phyloP scores from a whole-genome alignment of 257 asterid species.

The Euphrasia confusa region DNA sequence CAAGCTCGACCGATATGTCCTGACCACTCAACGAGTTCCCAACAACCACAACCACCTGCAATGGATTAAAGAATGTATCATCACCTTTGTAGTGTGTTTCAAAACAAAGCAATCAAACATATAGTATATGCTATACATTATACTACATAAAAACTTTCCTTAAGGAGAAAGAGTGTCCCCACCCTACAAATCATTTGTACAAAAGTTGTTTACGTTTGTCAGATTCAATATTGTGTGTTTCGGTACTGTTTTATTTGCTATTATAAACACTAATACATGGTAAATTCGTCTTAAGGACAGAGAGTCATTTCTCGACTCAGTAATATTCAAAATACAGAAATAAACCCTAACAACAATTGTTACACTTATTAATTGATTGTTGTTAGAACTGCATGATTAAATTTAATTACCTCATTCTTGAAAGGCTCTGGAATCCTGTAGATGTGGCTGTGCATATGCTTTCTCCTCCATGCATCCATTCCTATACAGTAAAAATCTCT shows the following conservation, averaged over 20 bases:
- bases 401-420: slow-evolving; percentile 45
- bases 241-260: no score
- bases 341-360: no score
- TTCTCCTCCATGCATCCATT: slow-evolving; percentile 76
- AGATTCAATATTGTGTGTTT: no score
- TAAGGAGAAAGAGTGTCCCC: slow-evolving; percentile 29
- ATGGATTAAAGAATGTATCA: slow-evolving; percentile 1
- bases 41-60: slow-evolving; percentile 79
- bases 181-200: background rate
- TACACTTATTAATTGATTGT: no score
- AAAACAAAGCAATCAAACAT: slow-evolving; percentile 27
- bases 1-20: slow-evolving; percentile 83
- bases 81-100: slow-evolving; percentile 18
- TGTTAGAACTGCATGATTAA: no score
- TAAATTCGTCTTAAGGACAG: no score
- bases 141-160: slow-evolving; percentile 32
- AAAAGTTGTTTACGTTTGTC: no score
- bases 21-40: slow-evolving; percentile 85
- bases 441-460: slow-evolving; percentile 74
- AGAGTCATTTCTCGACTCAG: no score
- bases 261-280: no score
- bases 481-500: slow-evolving; percentile 34
- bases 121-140: no score
- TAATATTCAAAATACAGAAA: no score
- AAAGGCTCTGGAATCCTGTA: slow-evolving; percentile 80